Conservation (phyloP, 1,284 basidiomycete genomes). For the Laetiporus sulphureus region DNA sequence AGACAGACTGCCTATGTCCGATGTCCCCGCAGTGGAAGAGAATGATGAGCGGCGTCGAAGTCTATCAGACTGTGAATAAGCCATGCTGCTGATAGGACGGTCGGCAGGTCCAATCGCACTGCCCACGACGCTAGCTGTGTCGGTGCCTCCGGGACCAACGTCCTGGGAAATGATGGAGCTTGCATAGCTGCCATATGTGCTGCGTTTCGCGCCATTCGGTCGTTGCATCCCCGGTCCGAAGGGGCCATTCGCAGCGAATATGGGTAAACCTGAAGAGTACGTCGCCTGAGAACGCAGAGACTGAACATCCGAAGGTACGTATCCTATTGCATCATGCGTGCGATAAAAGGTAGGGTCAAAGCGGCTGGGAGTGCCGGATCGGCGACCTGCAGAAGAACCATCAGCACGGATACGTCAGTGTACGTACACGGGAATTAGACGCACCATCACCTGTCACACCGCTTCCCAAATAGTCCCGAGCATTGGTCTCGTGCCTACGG, state of each 20-base stretch:
- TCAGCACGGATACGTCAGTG: conserved; percentile 17
- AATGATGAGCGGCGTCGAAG: conserved; percentile 65
- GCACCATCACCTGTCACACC: conserved; percentile 42
- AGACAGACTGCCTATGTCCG: conserved; percentile 70
- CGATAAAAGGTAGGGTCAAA: conserved; percentile 95
- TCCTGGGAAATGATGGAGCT: conserved; percentile 91
- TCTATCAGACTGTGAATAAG: conserved; percentile 78
- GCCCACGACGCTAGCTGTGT: conserved; percentile 55
- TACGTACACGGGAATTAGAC: conserved; percentile 19
- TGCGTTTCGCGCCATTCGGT: conserved; percentile 60
- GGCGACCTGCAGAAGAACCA: conserved; percentile 32
- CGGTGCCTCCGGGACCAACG: conserved; percentile 54
- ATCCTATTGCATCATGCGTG: conserved; percentile 89
- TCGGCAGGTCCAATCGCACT: conserved; percentile 38
- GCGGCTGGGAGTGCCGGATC: conserved; percentile 81
- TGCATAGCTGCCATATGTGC: conserved; percentile 79
- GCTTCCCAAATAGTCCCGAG: conserved; percentile 57
- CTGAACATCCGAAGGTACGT: conserved; percentile 93
- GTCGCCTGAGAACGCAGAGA: conserved; percentile 92
- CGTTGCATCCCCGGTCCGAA: conserved; percentile 61
- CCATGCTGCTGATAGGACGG: conserved; percentile 50
- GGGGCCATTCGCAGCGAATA: conserved; percentile 68
- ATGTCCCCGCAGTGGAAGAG: conserved; percentile 68
- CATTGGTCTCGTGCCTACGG: conserved; percentile 83
- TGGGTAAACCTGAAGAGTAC: conserved; percentile 84